Conservation (phyloP, 2,329 filamentous ascomycete genomes). For the Didymella glomerata region DNA sequence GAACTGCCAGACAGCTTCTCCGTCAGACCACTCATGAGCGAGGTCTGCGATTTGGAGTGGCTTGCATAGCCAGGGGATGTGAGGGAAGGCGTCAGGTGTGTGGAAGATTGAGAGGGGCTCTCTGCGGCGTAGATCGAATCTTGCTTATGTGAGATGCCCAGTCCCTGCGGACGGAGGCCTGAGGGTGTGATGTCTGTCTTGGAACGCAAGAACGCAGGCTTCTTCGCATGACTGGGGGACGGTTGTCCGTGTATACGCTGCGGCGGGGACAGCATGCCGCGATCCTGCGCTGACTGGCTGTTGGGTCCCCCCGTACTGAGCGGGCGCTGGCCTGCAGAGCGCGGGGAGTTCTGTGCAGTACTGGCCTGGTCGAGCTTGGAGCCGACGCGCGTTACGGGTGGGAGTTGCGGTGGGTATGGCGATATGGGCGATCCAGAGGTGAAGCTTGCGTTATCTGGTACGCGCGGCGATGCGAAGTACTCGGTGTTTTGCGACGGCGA, state of each 20-base stretch:
- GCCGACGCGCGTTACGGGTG: constrained; percentile 51
- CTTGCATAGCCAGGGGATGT: constrained; percentile 38
- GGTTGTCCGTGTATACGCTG: constrained; percentile 29
- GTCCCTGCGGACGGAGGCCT: constrained; percentile 41
- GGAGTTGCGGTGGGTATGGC: constrained; percentile 50
- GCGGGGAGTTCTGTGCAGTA: constrained; percentile 21
- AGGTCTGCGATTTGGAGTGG: constrained; percentile 47
- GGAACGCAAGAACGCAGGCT: constrained; percentile 31
- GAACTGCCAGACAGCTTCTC: constrained; percentile 42
- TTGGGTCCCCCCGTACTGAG: constrained; percentile 17
- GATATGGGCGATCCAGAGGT: constrained; percentile 48
- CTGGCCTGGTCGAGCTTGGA: constrained; percentile 43
- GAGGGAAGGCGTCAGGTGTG: constrained; percentile 34
- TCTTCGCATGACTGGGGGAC: constrained; percentile 35
- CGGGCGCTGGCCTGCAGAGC: constrained; percentile 23
- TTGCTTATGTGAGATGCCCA: constrained; percentile 37
- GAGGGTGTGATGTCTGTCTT: constrained; percentile 37
- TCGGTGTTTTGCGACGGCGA: constrained; percentile 44
- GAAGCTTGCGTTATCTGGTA: constrained; percentile 41
- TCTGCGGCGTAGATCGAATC: constrained; percentile 30
- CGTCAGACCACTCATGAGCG: constrained; percentile 42
- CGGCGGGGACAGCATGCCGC: constrained; percentile 32
- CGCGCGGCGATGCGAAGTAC: constrained; percentile 43
- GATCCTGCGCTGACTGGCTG: constrained; percentile 23
- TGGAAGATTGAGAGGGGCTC: constrained; percentile 29